Conservation (phyloP, 129 eudicot genomes). For the Kitagawia praeruptora region DNA sequence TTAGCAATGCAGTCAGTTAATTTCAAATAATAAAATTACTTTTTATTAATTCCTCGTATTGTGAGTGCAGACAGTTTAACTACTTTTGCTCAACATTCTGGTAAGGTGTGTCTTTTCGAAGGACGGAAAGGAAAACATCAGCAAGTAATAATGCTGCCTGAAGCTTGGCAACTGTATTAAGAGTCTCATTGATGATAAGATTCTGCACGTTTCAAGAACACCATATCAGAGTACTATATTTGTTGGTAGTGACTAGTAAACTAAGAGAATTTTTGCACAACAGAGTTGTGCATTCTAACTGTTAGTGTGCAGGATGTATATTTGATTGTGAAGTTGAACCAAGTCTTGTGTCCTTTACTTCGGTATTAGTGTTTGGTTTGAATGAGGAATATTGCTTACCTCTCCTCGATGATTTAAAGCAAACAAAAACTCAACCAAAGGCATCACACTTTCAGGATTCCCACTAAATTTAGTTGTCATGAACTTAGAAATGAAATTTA, state of each 20-base stretch:
- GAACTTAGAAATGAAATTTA: slow-evolving; percentile 53
- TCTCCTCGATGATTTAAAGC: slow-evolving; percentile 64
- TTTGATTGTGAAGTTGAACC: not conserved
- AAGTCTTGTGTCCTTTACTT: not conserved
- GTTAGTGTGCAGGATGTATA: not conserved
- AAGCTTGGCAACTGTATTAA: slow-evolving; percentile 55
- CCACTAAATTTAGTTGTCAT: slow-evolving; percentile 46
- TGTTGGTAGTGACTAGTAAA: too few relatives aligned
- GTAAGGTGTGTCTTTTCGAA: slow-evolving; percentile 55
- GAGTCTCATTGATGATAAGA: slow-evolving; percentile 72
- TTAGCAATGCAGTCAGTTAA: not conserved
- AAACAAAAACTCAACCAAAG: slow-evolving; percentile 66
- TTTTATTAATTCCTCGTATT: not conserved
- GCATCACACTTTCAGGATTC: slow-evolving; percentile 49
- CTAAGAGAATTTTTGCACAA: too few relatives aligned
- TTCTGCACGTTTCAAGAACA: slow-evolving; percentile 35
- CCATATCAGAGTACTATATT: not conserved
- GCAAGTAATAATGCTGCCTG: slow-evolving; percentile 65
- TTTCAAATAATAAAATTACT: not conserved
- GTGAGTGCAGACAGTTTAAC: not conserved
- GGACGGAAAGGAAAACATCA: slow-evolving; percentile 60
- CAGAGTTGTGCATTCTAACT: not conserved
- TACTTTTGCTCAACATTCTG: slow-evolving; percentile 64
- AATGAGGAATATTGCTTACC: slow-evolving; percentile 24
- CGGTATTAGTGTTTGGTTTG: not conserved